Evolutionary conservation across 257 asterid genomes (phyloP).

Genomic region (Knoxia roxburghii): DNA sequence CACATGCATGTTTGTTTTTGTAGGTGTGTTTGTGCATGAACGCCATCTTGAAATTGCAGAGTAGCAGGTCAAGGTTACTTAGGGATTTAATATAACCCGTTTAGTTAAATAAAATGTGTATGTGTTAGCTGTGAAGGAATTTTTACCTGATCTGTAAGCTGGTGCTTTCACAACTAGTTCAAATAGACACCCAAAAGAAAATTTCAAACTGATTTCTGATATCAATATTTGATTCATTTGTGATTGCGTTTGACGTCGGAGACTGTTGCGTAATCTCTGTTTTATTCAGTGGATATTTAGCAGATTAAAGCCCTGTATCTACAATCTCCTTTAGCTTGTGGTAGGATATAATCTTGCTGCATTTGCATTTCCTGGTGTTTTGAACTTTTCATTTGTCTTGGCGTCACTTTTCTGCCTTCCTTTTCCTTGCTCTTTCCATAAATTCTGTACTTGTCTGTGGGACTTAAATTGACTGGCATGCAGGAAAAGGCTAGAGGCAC

Average conservation of each 20-base stretch:
- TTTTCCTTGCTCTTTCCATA: too few relatives aligned
- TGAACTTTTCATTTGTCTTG: too few relatives aligned
- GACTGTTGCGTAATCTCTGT: background rate
- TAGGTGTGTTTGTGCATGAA: background rate
- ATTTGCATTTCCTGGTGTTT: too few relatives aligned
- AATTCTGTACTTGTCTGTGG: too few relatives aligned
- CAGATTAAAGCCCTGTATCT: background rate
- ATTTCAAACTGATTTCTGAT: background rate
- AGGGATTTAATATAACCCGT: too few relatives aligned
- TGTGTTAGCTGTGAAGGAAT: background rate
- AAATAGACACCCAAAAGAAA: too few relatives aligned
- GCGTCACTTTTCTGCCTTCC: too few relatives aligned
- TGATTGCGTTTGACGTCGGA: too few relatives aligned
- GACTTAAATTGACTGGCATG: background rate
- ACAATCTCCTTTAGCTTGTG: background rate
- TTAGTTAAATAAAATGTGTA: too few relatives aligned
- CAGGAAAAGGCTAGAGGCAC: slow-evolving; percentile 66
- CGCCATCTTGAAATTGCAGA: background rate
- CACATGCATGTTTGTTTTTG: background rate
- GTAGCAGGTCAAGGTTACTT: background rate
- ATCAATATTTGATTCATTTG: too few relatives aligned
- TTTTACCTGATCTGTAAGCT: background rate
- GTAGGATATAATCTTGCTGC: background rate
- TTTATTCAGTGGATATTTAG: too few relatives aligned
- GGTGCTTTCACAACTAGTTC: background rate